These are phyloP conservation scores for Wickerhamiella infanticola DNA, from an alignment of 1,139 yeast species.

Conservation along the genomic window DNA sequence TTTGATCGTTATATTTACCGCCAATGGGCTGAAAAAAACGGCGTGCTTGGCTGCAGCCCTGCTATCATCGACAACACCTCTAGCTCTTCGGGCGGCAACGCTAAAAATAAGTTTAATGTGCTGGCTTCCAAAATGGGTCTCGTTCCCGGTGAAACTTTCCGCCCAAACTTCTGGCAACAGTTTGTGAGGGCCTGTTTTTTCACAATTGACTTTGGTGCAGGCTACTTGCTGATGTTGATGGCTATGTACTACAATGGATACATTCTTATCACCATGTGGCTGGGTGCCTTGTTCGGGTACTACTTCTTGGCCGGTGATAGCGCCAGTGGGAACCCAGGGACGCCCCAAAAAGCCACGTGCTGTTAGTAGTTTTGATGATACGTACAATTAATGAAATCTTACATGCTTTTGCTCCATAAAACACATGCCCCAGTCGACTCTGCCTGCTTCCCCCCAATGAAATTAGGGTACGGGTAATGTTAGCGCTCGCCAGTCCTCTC, in stretches of 20 bases:
- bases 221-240: conserved; percentile 50
- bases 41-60: not conserved
- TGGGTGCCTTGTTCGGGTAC: conserved; percentile 49
- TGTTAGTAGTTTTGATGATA: not conserved
- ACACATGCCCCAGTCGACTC: too few species aligned
- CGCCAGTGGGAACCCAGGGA: conserved; percentile 3
- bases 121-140: not conserved
- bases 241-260: conserved; percentile 66
- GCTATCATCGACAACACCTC: not conserved
- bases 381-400: too few species aligned
- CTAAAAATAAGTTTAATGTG: not conserved
- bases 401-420: too few species aligned
- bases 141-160: conserved; percentile 10
- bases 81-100: not conserved
- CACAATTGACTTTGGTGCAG: conserved; percentile 45
- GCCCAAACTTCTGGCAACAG: conserved; percentile 36
- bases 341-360: not conserved
- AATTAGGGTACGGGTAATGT: too few species aligned
- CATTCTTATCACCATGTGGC: conserved; percentile 42
- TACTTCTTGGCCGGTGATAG: conserved; percentile 20
- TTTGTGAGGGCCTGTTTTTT: conserved; percentile 34
- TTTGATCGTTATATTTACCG: conserved; percentile 32
- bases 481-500: too few species aligned
- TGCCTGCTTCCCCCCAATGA: too few species aligned
- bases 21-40: conserved; percentile 11